Percentiles rank a stretch among this genome's conserved stretches.
These are phyloP conservation scores for Centaurea solstitialis DNA, from an alignment of 129 eudicot species.

Conservation along the genomic window DNA sequence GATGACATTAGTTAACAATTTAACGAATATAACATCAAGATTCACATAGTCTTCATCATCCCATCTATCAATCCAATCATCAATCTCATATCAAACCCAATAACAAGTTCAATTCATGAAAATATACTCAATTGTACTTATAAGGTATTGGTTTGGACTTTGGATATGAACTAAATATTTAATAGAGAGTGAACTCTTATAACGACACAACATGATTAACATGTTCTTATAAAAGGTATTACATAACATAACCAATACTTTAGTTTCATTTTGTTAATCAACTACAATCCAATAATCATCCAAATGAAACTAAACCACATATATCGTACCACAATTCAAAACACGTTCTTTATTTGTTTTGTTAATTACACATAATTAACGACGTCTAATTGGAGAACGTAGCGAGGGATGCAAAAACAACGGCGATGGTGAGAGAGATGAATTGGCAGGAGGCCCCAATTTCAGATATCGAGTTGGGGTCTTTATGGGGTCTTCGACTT, in stretches of 20 bases:
- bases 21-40: neutral
- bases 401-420: constrained; percentile 35
- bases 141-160: neutral
- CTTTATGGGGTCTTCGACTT: constrained; percentile 33
- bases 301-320: constrained; percentile 4
- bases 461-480: constrained; percentile 30
- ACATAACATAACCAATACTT: neutral
- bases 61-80: neutral
- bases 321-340: constrained; percentile 14
- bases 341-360: neutral
- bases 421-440: constrained; percentile 37
- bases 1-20: neutral
- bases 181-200: neutral
- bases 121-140: neutral
- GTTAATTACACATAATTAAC: constrained; percentile 18
- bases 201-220: neutral
- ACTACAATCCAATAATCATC: constrained; percentile 2
- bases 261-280: neutral
- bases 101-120: neutral
- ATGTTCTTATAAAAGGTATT: neutral
- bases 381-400: constrained; percentile 40
- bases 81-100: neutral
- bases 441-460: constrained; percentile 17
- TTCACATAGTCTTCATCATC: neutral
- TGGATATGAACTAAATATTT: neutral